These are phyloP conservation scores for Thalassiosira sp. DNA, from an alignment of 352 stramenopile species.

Conservation along the genomic window DNA sequence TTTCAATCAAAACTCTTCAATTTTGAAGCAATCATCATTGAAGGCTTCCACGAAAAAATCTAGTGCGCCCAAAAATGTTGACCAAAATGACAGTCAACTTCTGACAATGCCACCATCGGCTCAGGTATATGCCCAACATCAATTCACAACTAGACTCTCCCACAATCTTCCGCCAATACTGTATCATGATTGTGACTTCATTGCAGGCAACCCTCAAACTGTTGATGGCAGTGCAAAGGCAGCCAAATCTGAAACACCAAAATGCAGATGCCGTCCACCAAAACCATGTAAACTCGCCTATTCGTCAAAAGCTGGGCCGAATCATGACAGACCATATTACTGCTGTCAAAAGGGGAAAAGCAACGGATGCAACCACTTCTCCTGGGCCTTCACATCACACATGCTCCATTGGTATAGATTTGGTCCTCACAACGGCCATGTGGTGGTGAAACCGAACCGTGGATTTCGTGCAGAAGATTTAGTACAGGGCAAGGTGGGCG, in stretches of 20 bases:
- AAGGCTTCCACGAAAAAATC: background rate
- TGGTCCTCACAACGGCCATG: slow-evolving; percentile 52
- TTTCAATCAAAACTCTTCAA: slow-evolving; percentile 2
- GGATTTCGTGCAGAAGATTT: slow-evolving; percentile 48
- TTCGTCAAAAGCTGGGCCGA: slow-evolving; percentile 37
- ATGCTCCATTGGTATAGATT: slow-evolving; percentile 69
- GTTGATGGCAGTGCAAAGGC: slow-evolving; percentile 50
- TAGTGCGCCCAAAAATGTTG: slow-evolving; percentile 1
- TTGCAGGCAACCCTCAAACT: slow-evolving; percentile 45
- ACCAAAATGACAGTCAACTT: slow-evolving; percentile 3
- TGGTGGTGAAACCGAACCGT: slow-evolving; percentile 32
- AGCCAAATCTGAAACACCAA: slow-evolving; percentile 24
- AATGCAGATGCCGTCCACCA: slow-evolving; percentile 47
- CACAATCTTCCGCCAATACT: slow-evolving; percentile 39
- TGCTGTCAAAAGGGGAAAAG: slow-evolving; percentile 26
- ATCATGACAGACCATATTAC: slow-evolving; percentile 53
- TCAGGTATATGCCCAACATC: slow-evolving; percentile 38
- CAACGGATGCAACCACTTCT: slow-evolving; percentile 61
- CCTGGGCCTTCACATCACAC: slow-evolving; percentile 63
- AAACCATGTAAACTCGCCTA: slow-evolving; percentile 38
- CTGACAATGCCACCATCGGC: slow-evolving; percentile 23
- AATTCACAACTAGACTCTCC: slow-evolving; percentile 32
- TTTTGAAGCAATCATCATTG: slow-evolving; percentile 39
- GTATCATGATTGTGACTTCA: slow-evolving; percentile 67
- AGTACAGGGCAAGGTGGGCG: slow-evolving; percentile 68